Evolutionary conservation across 495 filamentous ascomycete species (phyloP).

Genomic region (Talaromyces adpressus): DNA sequence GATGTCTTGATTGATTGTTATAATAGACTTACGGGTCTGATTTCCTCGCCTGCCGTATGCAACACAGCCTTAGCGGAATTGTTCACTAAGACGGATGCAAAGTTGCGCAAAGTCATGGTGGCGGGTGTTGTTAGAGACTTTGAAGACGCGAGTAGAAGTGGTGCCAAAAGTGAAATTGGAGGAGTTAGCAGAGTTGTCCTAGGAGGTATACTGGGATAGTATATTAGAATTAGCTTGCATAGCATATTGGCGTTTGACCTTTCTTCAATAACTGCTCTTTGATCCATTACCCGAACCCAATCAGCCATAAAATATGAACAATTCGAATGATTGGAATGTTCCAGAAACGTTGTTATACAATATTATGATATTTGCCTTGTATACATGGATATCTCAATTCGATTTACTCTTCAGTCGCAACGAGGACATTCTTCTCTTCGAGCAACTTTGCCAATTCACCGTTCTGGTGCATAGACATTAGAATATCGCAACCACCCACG

Average conservation of each 20-base stretch:
- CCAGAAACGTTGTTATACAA: background rate
- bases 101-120: constrained; percentile 78
- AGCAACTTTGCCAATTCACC: constrained; percentile 87
- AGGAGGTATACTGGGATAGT: constrained; percentile 75
- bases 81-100: constrained; percentile 84
- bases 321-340: background rate
- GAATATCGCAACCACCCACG: constrained; percentile 91
- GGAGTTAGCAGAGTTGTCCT: constrained; percentile 84
- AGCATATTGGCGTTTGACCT: constrained; percentile 8
- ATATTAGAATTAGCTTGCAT: background rate
- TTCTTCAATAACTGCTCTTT: background rate
- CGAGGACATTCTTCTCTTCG: constrained; percentile 81
- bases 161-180: constrained; percentile 70
- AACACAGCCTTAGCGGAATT: constrained; percentile 59
- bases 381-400: background rate
- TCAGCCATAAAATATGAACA: background rate
- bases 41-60: constrained; percentile 61
- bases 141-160: constrained; percentile 72
- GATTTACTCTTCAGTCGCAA: constrained; percentile 40
- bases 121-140: constrained; percentile 83
- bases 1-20: constrained; percentile 95
- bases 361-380: constrained; percentile 1
- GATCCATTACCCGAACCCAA: background rate
- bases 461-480: constrained; percentile 96
- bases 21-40: constrained; percentile 62